A percentile compares a stretch with the other conserved stretches of the same genome.
Evolutionary conservation across 129 eudicot genomes (phyloP).

Genomic region (Flaveria sonorensis): DNA sequence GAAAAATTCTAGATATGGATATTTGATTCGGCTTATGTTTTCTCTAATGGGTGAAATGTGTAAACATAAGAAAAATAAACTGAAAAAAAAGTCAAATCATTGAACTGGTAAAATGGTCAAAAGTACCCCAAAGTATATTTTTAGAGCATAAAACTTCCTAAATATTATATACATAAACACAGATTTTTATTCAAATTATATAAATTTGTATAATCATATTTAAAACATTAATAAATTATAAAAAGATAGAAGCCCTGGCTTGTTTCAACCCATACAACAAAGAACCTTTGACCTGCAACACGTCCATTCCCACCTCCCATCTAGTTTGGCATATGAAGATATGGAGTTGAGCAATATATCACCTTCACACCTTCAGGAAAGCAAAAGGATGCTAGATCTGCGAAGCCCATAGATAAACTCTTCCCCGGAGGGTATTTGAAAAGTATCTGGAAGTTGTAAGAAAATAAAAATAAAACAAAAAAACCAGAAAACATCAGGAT

Average conservation of each 20-base stretch:
- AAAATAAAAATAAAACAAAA: background rate
- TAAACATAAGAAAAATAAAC: background rate
- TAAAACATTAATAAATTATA: background rate
- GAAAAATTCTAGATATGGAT: background rate
- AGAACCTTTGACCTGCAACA: background rate
- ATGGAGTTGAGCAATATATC: conserved; percentile 8
- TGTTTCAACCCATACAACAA: background rate
- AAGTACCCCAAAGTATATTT: conserved; percentile 4
- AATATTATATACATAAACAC: background rate
- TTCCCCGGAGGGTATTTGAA: conserved; percentile 17
- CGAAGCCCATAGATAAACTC: background rate
- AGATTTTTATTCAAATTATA: conserved; percentile 2
- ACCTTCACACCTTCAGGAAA: conserved; percentile 19
- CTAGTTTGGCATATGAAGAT: conserved; percentile 1
- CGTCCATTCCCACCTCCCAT: background rate
- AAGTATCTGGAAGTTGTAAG: background rate
- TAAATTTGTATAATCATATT: background rate
- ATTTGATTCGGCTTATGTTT: background rate
- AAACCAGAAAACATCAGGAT: background rate
- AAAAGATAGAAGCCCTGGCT: background rate
- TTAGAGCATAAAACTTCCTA: conserved; percentile 2
- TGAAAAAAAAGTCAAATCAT: background rate
- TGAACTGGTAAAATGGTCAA: background rate
- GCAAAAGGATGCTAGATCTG: conserved; percentile 19
- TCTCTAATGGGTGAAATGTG: background rate